Percentiles rank a stretch among this genome's conserved stretches.
These are phyloP conservation scores for Parastagonospora avenae DNA, from an alignment of 2,329 filamentous ascomycete species.

Conservation along the genomic window DNA sequence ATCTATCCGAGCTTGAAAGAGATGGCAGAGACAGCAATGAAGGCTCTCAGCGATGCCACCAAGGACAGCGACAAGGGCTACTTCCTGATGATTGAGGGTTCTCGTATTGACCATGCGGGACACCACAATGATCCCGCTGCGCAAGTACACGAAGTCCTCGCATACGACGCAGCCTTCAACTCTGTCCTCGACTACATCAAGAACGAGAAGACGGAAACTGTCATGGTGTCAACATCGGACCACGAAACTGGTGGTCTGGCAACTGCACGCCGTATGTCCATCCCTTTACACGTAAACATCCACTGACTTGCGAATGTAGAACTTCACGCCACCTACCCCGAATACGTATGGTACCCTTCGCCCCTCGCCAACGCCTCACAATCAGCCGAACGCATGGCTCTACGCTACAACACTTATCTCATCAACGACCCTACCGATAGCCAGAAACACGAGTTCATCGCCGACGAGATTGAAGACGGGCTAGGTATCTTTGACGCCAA, in stretches of 20 bases:
- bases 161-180: constrained; percentile 86
- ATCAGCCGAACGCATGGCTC: constrained; percentile 72
- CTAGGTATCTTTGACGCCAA: constrained; percentile 79
- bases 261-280: constrained; percentile 71
- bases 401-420: constrained; percentile 67
- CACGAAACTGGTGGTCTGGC: constrained; percentile 94
- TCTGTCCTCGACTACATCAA: constrained; percentile 85
- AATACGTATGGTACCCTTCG: constrained; percentile 80
- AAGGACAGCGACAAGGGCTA: constrained; percentile 86
- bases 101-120: constrained; percentile 93
- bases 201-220: constrained; percentile 71
- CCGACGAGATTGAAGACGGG: constrained; percentile 68
- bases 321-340: constrained; percentile 65
- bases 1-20: constrained; percentile 88
- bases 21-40: constrained; percentile 84
- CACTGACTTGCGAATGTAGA: constrained; percentile 48
- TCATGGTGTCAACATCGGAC: constrained; percentile 89
- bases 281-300: not conserved
- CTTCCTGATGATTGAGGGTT: constrained; percentile 98
- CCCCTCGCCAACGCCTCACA: constrained; percentile 80
- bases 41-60: constrained; percentile 79
- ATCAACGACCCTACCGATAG: constrained; percentile 40
- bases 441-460: constrained; percentile 62
- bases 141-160: constrained; percentile 82
- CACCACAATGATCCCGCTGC: constrained; percentile 62